Conservation (phyloP, 805 yeast genomes). For the Ogataea wickerhamii region DNA sequence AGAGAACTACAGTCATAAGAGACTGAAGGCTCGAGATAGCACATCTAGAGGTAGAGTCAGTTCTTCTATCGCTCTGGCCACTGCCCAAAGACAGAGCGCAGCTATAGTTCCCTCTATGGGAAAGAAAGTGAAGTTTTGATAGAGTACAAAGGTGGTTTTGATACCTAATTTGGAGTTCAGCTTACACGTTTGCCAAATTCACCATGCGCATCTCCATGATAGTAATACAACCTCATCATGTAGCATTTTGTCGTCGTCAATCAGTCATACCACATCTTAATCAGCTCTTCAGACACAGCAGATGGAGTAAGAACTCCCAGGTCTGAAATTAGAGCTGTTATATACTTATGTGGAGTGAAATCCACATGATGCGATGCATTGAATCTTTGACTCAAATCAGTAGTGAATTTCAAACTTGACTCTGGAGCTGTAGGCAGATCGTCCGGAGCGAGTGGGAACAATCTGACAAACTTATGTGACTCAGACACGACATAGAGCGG, state of each 20-base stretch:
- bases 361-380: constrained; percentile 63
- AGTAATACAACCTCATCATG: background rate
- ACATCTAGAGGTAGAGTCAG: constrained; percentile 47
- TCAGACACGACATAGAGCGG: constrained; percentile 95
- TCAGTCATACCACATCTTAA: constrained; percentile 95
- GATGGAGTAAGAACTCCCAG: constrained; percentile 95
- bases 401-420: constrained; percentile 44
- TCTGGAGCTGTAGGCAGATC: constrained; percentile 66
- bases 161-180: background rate
- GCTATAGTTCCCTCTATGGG: constrained; percentile 91
- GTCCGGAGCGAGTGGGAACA: constrained; percentile 90
- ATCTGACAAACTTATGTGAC: constrained; percentile 91
- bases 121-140: constrained; percentile 67
- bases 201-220: too few relatives aligned
- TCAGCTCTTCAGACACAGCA: constrained; percentile 97
- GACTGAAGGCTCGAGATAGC: background rate
- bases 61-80: constrained; percentile 83
- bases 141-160: too few relatives aligned
- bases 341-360: constrained; percentile 93
- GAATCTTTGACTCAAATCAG: constrained; percentile 28
- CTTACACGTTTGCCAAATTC: too few relatives aligned
- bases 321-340: constrained; percentile 94
- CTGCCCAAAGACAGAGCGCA: constrained; percentile 84
- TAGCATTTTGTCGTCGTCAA: background rate
- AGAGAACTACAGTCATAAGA: background rate